phyloP scores from a whole-genome alignment of 352 stramenopile genomes.

The Globisporangium apiculatum region DNA sequence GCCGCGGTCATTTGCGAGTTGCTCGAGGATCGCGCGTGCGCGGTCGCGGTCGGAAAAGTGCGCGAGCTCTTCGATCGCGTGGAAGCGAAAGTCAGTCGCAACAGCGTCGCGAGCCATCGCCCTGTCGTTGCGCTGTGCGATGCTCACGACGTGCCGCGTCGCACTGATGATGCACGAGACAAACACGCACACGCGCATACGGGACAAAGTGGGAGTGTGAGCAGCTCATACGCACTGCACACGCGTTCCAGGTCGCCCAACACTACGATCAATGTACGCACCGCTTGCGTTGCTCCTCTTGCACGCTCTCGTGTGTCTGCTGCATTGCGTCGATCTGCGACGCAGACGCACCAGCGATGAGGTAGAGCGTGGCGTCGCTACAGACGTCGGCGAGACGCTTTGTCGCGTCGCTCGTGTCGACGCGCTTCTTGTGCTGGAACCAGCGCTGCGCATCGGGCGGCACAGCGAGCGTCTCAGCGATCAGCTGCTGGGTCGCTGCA shows the following conservation, averaged over 20 bases:
- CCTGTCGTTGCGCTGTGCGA: conserved; percentile 39
- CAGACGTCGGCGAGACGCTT: conserved; percentile 20
- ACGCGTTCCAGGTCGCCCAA: too few species aligned
- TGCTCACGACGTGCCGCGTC: conserved; percentile 46
- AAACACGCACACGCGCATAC: too few species aligned
- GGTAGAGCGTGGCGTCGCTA: conserved; percentile 19
- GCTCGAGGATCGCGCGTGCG: conserved; percentile 75
- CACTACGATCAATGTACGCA: conserved; percentile 10
- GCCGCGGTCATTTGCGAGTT: conserved; percentile 80
- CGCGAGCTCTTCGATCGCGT: conserved; percentile 55
- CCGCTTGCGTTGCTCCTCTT: conserved; percentile 39
- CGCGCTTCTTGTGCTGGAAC: conserved; percentile 44
- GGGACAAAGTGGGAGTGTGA: too few species aligned
- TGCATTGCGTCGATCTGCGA: conserved; percentile 51
- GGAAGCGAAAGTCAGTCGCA: conserved; percentile 54
- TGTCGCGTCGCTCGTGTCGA: conserved; percentile 25
- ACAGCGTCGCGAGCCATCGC: conserved; percentile 29
- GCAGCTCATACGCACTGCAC: too few species aligned
- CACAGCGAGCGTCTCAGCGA: conserved; percentile 23
- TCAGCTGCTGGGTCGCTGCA: conserved; percentile 26
- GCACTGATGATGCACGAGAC: conserved; percentile 18
- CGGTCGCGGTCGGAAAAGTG: conserved; percentile 44
- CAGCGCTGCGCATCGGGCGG: conserved; percentile 40
- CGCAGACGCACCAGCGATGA: conserved; percentile 42
- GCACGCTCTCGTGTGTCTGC: conserved; percentile 23